A percentile compares a stretch with the other conserved stretches of the same genome.
Conservation (phyloP, 2,329 filamentous ascomycete genomes). For the Venturia oleaginea region DNA sequence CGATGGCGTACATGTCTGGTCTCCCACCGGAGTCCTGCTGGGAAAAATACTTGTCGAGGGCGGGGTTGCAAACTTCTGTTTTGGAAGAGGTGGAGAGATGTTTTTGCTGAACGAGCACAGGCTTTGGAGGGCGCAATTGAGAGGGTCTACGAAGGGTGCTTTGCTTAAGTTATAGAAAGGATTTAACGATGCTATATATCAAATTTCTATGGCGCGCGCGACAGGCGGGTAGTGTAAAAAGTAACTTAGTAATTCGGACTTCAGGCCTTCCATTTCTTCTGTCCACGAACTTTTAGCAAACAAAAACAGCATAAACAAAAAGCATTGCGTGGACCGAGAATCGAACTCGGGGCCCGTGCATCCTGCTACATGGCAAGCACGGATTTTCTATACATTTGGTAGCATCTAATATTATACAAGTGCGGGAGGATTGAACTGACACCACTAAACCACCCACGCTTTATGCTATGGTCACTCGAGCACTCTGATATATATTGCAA, state of each 20-base stretch:
- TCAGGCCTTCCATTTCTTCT: too few relatives aligned
- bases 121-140: constrained; percentile 20
- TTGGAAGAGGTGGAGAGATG: constrained; percentile 36
- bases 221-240: too few relatives aligned
- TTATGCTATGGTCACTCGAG: too few relatives aligned
- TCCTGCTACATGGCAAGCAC: background rate
- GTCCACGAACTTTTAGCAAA: too few relatives aligned
- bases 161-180: constrained; percentile 11
- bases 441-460: background rate
- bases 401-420: too few relatives aligned
- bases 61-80: constrained; percentile 41
- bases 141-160: constrained; percentile 15
- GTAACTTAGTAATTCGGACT: background rate
- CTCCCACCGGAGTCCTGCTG: constrained; percentile 34
- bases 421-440: background rate
- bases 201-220: too few relatives aligned
- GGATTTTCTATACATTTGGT: background rate
- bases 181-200: too few relatives aligned
- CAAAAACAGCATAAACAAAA: background rate
- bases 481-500: too few relatives aligned
- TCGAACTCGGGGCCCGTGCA: background rate
- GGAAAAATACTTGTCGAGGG: constrained; percentile 27
- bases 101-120: constrained; percentile 37
- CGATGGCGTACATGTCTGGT: constrained; percentile 45
- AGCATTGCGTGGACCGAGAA: background rate